A percentile compares a stretch with the other conserved stretches of the same genome.
Evolutionary conservation across 306 rosid species (phyloP).

Genomic region (Castanea crenata): DNA sequence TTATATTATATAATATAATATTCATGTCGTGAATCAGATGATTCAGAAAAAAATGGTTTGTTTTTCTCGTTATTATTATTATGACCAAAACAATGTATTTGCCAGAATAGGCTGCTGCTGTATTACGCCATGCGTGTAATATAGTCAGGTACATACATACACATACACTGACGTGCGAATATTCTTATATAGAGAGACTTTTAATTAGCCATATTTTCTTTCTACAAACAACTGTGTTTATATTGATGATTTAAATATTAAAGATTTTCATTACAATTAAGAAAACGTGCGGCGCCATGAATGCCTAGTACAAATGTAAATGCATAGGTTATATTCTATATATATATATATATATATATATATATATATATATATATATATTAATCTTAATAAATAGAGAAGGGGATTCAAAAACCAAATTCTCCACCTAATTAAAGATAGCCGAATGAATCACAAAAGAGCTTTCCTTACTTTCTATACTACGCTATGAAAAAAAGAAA

Average conservation of each 20-base stretch:
- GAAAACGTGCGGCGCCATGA: background rate
- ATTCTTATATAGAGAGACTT: constrained; percentile 12
- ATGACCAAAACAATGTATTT: constrained; percentile 12
- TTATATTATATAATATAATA: constrained; percentile 5
- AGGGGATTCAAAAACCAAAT: no score
- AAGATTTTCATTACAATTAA: background rate
- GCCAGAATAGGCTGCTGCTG: constrained; percentile 4
- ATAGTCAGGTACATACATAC: background rate
- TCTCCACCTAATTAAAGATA: background rate
- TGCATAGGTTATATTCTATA: background rate
- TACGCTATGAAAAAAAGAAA: background rate
- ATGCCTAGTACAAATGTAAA: background rate
- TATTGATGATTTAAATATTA: background rate
- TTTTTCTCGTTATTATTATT: background rate
- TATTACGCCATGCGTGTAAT: constrained; percentile 31
- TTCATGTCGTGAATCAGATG: constrained; percentile 49
- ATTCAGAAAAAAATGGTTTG: constrained; percentile 9
- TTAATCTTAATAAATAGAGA: no score
- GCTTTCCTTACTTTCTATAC: background rate
- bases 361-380: no score
- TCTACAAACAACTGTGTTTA: background rate
- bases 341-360: background rate
- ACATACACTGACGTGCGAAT: constrained; percentile 17
- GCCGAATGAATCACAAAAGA: background rate
- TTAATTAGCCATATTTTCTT: constrained; percentile 7